Evolutionary conservation across 1,139 yeast species (phyloP).

Genomic region (Debaryomyces sp.): DNA sequence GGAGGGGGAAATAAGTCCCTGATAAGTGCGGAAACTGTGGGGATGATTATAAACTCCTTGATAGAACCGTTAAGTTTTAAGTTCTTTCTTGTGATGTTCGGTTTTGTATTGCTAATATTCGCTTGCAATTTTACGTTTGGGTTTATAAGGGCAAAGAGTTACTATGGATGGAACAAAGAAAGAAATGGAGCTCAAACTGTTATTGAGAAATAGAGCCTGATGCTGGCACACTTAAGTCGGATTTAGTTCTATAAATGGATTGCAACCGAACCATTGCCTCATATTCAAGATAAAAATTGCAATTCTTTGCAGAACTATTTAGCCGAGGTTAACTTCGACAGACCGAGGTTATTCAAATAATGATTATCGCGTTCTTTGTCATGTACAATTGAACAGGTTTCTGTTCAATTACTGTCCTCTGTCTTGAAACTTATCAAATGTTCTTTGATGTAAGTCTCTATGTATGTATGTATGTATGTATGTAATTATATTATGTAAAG

Average conservation of each 20-base stretch:
- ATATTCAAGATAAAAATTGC: not conserved
- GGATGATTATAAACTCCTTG: conserved; percentile 61
- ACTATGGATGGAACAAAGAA: conserved; percentile 33
- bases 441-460: not conserved
- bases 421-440: not conserved
- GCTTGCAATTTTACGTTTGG: conserved; percentile 48
- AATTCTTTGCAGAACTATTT: not conserved
- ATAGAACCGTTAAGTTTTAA: conserved; percentile 66
- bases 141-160: conserved; percentile 47
- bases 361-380: not conserved
- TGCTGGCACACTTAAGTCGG: not conserved
- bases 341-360: not conserved
- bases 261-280: no score
- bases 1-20: conserved; percentile 47
- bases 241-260: not conserved
- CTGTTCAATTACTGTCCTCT: no score
- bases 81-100: conserved; percentile 47
- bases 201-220: not conserved
- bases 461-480: not conserved
- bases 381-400: not conserved
- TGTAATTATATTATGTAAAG: not conserved
- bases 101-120: conserved; percentile 31
- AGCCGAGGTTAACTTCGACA: not conserved
- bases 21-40: conserved; percentile 65
- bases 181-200: not conserved